A percentile compares a stretch with the other conserved stretches of the same genome.
These are phyloP conservation scores for Ophiocordyceps camponoti-rufipedis DNA, from an alignment of 2,329 filamentous ascomycete genomes.

Conservation along the genomic window DNA sequence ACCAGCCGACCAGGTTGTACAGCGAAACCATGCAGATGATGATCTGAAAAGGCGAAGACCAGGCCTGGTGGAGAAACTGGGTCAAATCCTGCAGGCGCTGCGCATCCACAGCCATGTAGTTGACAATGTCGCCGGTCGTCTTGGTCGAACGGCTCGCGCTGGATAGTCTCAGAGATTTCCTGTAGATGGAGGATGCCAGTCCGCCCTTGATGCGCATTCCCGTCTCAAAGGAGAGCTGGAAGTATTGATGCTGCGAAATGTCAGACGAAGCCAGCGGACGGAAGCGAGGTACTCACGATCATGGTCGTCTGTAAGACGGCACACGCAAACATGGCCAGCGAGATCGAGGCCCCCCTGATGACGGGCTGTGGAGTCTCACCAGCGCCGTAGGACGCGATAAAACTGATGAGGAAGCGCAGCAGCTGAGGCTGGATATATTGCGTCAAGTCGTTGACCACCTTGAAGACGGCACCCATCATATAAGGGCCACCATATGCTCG, in stretches of 20 bases:
- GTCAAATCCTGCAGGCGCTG: constrained; percentile 88
- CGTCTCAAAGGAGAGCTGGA: constrained; percentile 83
- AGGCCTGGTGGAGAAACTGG: constrained; percentile 87
- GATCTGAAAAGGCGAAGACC: constrained; percentile 96
- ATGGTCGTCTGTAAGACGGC: constrained; percentile 75
- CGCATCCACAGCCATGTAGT: constrained; percentile 97
- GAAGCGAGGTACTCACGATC: constrained; percentile 27
- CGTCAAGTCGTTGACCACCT: constrained; percentile 69
- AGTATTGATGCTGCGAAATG: constrained; percentile 60
- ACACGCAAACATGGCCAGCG: constrained; percentile 77
- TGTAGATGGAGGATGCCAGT: constrained; percentile 78
- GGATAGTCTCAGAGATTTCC: constrained; percentile 75
- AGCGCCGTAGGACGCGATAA: constrained; percentile 58
- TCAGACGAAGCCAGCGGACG: neutral
- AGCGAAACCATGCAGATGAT: constrained; percentile 86
- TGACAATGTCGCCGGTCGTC: constrained; percentile 94
- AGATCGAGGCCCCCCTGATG: constrained; percentile 72
- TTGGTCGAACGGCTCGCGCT: constrained; percentile 83
- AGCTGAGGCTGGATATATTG: constrained; percentile 87
- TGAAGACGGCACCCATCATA: constrained; percentile 64
- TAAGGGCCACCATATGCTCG: constrained; percentile 76
- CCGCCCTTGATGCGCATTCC: constrained; percentile 95
- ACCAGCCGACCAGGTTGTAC: constrained; percentile 85
- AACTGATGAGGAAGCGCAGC: constrained; percentile 64
- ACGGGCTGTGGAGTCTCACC: constrained; percentile 51